Evolutionary conservation across 306 rosid genomes (phyloP).

Genomic region (Cucurbita moschata): DNA sequence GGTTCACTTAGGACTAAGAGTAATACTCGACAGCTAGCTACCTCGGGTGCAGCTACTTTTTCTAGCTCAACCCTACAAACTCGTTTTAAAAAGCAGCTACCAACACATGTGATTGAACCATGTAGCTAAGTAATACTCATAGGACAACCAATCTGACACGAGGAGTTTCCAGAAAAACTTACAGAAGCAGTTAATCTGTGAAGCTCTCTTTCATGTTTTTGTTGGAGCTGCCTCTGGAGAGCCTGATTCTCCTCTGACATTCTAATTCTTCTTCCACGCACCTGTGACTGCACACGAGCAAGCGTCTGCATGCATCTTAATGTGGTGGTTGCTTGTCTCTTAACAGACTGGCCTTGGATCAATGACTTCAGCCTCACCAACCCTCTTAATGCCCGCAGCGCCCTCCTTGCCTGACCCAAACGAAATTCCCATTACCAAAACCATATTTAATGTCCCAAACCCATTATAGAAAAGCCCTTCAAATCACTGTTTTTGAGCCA

Average conservation of each 20-base stretch:
- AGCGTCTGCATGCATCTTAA: constrained; percentile 88
- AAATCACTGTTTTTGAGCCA: neutral
- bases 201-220: constrained; percentile 49
- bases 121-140: neutral
- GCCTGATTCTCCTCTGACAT: constrained; percentile 81
- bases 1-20: neutral
- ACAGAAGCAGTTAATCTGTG: constrained; percentile 48
- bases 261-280: constrained; percentile 57
- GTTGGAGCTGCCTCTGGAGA: constrained; percentile 51
- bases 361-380: constrained; percentile 66
- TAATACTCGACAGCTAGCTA: neutral
- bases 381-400: constrained; percentile 58
- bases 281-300: constrained; percentile 60
- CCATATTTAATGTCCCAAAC: neutral
- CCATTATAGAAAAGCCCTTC: neutral
- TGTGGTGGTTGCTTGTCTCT: constrained; percentile 62
- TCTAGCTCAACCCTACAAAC: too few relatives aligned
- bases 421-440: neutral
- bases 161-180: constrained; percentile 8
- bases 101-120: too few relatives aligned
- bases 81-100: too few relatives aligned
- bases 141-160: neutral
- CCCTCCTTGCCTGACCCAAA: constrained; percentile 55
- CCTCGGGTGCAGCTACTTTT: neutral
- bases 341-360: constrained; percentile 64